Conservation (phyloP, 345 rosid genomes). For the Citrus cavaleriei region DNA sequence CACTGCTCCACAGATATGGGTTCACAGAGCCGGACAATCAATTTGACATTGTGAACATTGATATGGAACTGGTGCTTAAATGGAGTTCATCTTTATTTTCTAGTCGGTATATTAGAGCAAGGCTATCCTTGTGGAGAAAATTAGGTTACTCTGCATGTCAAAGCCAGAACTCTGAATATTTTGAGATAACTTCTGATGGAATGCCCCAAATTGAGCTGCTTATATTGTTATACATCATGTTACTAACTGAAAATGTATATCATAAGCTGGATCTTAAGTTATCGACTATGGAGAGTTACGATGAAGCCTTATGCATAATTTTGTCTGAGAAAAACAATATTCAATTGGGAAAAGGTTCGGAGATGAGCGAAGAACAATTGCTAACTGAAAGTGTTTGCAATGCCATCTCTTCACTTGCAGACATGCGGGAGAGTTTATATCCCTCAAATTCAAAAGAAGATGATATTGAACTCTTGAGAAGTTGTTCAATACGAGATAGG, state of each 20-base stretch:
- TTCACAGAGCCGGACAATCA: conserved; percentile 75
- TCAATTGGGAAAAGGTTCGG: conserved; percentile 24
- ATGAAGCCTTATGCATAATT: conserved; percentile 28
- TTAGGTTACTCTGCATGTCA: conserved; percentile 56
- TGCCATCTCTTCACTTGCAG: conserved; percentile 60
- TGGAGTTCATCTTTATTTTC: conserved; percentile 69
- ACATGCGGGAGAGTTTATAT: conserved; percentile 62
- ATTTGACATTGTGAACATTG: conserved; percentile 78
- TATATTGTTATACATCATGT: conserved; percentile 48
- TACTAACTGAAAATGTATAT: conserved; percentile 52
- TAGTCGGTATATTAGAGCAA: conserved; percentile 52
- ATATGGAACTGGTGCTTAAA: conserved; percentile 63
- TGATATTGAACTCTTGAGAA: conserved; percentile 35
- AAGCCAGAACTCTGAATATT: conserved; percentile 69
- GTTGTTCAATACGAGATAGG: conserved; percentile 39
- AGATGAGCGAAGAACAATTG: conserved; percentile 38
- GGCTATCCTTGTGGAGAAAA: conserved; percentile 68
- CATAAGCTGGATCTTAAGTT: conserved; percentile 42
- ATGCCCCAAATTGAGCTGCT: conserved; percentile 74
- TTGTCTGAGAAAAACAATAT: conserved; percentile 30
- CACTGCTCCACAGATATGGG: conserved; percentile 89
- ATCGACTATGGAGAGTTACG: conserved; percentile 28
- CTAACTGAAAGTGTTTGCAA: conserved; percentile 57
- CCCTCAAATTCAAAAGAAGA: conserved; percentile 30
- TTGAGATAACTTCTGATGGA: conserved; percentile 70